Percentiles rank a stretch among this genome's conserved stretches.
These are phyloP conservation scores for Saccharum officinarum DNA, from an alignment of 176 grass and related monocot genomes.

Conservation along the genomic window DNA sequence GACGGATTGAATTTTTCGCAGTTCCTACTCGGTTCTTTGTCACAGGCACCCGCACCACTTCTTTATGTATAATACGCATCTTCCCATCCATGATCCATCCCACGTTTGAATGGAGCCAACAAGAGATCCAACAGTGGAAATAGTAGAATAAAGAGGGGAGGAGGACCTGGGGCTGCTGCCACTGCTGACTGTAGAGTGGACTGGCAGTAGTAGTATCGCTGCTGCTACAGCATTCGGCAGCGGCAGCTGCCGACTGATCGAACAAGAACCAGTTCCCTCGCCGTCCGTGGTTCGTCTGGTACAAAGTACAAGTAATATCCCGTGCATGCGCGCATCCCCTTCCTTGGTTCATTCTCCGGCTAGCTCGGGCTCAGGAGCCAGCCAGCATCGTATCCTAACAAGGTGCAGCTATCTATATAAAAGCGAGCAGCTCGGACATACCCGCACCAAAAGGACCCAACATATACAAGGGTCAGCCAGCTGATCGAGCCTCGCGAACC, in stretches of 20 bases:
- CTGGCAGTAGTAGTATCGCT: background rate
- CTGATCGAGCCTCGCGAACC: background rate
- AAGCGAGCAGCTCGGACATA: slow-evolving; percentile 28
- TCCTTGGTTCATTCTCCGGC: background rate
- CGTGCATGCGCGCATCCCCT: slow-evolving; percentile 23
- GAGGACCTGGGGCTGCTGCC: background rate
- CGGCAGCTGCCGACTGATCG: background rate
- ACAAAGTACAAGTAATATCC: slow-evolving; percentile 18
- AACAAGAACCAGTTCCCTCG: slow-evolving; percentile 27
- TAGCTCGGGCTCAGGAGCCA: background rate
- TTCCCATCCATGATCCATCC: background rate
- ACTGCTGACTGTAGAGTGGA: background rate
- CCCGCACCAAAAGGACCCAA: slow-evolving; percentile 42
- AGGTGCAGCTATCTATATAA: slow-evolving; percentile 47
- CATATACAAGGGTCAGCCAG: background rate
- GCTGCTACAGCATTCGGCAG: no score
- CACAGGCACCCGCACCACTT: background rate
- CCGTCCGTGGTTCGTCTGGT: background rate
- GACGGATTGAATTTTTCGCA: background rate
- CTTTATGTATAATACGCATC: background rate
- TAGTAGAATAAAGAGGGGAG: background rate
- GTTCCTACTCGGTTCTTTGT: background rate
- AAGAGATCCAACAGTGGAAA: background rate
- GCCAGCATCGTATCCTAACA: slow-evolving; percentile 2
- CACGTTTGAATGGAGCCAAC: slow-evolving; percentile 5